Conservation (phyloP, 2,329 filamentous ascomycete genomes). For the Macroventuria anomochaeta region DNA sequence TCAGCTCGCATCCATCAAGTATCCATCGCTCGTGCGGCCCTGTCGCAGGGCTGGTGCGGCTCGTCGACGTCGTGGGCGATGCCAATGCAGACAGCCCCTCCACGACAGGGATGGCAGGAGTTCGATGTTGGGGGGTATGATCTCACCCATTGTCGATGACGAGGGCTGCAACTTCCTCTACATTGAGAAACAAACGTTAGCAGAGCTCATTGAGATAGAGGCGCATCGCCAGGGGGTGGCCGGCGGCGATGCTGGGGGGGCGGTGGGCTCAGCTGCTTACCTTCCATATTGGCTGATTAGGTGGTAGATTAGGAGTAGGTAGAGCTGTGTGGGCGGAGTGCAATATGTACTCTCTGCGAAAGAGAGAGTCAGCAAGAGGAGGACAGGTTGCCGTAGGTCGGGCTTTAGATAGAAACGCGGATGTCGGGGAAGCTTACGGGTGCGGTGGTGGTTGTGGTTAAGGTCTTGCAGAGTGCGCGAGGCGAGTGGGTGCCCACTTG, state of each 20-base stretch:
- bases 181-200: slow-evolving; percentile 49
- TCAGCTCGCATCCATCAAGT: slow-evolving; percentile 45
- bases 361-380: slow-evolving; percentile 38
- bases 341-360: slow-evolving; percentile 39
- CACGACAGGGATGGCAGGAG: slow-evolving; percentile 46
- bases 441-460: slow-evolving; percentile 36
- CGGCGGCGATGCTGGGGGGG: slow-evolving; percentile 20
- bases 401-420: slow-evolving; percentile 33
- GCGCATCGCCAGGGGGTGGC: slow-evolving; percentile 28
- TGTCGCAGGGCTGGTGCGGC: slow-evolving; percentile 31
- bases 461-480: slow-evolving; percentile 45
- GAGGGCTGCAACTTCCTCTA: slow-evolving; percentile 99
- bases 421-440: slow-evolving; percentile 45
- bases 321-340: slow-evolving; percentile 42
- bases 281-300: slow-evolving; percentile 66
- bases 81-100: slow-evolving; percentile 45
- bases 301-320: slow-evolving; percentile 46
- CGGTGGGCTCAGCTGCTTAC: slow-evolving; percentile 61
- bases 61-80: slow-evolving; percentile 31
- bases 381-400: slow-evolving; percentile 28
- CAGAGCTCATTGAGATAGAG: slow-evolving; percentile 42
- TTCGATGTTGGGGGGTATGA: slow-evolving; percentile 47
- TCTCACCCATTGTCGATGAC: slow-evolving; percentile 99
- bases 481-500: slow-evolving; percentile 48
- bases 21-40: slow-evolving; percentile 29